Percentiles rank a stretch among this genome's conserved stretches.
These are phyloP conservation scores for Liriodendron chinense DNA, from an alignment of 164 flowering plant genomes.

Conservation along the genomic window DNA sequence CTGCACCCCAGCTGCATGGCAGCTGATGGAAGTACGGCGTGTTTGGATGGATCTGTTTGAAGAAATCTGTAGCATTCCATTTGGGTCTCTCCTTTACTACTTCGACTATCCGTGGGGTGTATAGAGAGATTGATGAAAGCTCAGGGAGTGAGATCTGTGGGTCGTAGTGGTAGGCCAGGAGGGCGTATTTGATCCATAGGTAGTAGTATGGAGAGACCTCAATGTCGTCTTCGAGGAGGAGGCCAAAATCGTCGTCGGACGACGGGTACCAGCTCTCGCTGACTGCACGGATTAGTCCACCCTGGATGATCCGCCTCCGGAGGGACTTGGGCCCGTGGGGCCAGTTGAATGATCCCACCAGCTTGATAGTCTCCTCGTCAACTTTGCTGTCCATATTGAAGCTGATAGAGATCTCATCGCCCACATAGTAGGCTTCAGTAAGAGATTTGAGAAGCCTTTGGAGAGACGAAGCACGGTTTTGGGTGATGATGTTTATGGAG, in stretches of 20 bases:
- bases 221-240: constrained; percentile 91
- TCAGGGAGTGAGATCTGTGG: constrained; percentile 88
- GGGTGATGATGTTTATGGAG: constrained; percentile 86
- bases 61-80: constrained; percentile 86
- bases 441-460: constrained; percentile 81
- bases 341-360: constrained; percentile 71
- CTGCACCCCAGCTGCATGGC: constrained; percentile 98
- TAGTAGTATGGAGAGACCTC: constrained; percentile 97
- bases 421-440: constrained; percentile 63
- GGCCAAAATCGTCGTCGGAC: constrained; percentile 84
- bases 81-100: constrained; percentile 92
- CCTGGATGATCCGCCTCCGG: constrained; percentile 89
- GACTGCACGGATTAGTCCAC: constrained; percentile 93
- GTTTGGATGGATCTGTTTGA: constrained; percentile 81
- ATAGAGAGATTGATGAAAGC: constrained; percentile 84
- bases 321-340: constrained; percentile 86
- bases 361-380: constrained; percentile 65
- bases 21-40: constrained; percentile 95
- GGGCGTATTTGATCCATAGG: constrained; percentile 89
- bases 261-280: constrained; percentile 99
- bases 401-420: constrained; percentile 78
- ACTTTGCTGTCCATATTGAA: constrained; percentile 98
- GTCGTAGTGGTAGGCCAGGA: constrained; percentile 82
- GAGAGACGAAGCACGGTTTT: constrained; percentile 72
- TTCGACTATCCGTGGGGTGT: constrained; percentile 84